Evolutionary conservation across 306 rosid species (phyloP), one percentile per base, ranked within the genome.

Genomic region (Castanea mollissima): DNA sequence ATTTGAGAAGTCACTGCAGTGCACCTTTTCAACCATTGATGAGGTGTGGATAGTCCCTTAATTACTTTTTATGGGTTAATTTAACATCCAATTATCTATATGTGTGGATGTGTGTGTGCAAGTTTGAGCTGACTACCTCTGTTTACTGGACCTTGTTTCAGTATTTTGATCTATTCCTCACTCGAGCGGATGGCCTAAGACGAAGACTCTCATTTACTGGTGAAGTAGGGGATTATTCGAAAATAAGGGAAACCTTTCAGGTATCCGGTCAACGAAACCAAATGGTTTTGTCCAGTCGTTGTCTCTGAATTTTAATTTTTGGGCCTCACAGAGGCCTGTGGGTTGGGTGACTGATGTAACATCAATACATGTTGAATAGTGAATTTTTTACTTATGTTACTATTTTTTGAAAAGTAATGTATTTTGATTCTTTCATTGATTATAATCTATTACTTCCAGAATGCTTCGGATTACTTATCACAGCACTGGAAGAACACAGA

Each of bases 121-220:
- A 58, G 12, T 16, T 29, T 34, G 32, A 11, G 23, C 57, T 85
- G 65, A 69, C 31, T 51, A 51, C 2, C 14, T 74, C 56, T 67
- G n/a, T 78, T 86, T 55, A 16, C 41, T 85, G 41, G 41, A 55
- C 35, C 38, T 55, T 55, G 64, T 76, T 84, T 84, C 90, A 92
- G 99, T 91, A 91, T 83, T 86, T 87, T 87, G 97, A 92, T 82
- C 85, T 95, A 84, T 92, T 88, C 85, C 93, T 92, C 77, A 95
- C 98, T 46, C 92, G 97, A 73, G 83, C 87, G 71, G 99, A 95
- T 85, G 90, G 99, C 82, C 84, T 95, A 86, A 90, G 99, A 85
- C 89, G 99, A 81, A 92, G 94, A 87, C 83, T 94, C 78, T 69
- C 88, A 74, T 81, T 75, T 71, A 46, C 77, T 35, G 34, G 44